Percentiles rank a stretch among this genome's conserved stretches.
These are phyloP conservation scores for Beauveria brongniartii DNA, from an alignment of 2,329 filamentous ascomycete species.

Conservation along the genomic window DNA sequence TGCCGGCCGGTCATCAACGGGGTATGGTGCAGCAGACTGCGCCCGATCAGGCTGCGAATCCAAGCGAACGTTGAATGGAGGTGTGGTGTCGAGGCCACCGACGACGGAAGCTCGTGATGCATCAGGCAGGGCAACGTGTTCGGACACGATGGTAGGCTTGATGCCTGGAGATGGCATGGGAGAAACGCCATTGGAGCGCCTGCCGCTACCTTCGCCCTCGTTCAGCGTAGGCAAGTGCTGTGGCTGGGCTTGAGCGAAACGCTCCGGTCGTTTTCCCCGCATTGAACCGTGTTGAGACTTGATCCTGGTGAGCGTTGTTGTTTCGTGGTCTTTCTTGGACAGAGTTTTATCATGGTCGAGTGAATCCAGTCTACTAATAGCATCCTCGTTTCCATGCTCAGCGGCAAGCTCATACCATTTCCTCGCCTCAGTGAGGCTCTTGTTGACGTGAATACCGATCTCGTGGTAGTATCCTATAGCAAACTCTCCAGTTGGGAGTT, in stretches of 20 bases:
- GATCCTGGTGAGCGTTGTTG: slow-evolving; percentile 80
- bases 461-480: slow-evolving; percentile 97
- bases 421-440: slow-evolving; percentile 72
- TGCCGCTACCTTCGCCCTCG: slow-evolving; percentile 28
- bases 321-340: slow-evolving; percentile 87
- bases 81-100: slow-evolving; percentile 29
- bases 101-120: slow-evolving; percentile 33
- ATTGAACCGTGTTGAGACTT: slow-evolving; percentile 71
- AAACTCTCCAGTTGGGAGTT: slow-evolving; percentile 86
- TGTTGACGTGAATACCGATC: slow-evolving; percentile 86
- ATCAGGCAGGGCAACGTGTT: slow-evolving; percentile 38
- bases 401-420: slow-evolving; percentile 88
- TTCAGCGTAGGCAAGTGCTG: slow-evolving; percentile 39
- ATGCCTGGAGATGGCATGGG: slow-evolving; percentile 35
- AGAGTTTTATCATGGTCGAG: slow-evolving; percentile 75
- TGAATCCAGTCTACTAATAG: slow-evolving; percentile 70
- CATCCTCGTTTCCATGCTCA: slow-evolving; percentile 87
- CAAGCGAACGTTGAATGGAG: slow-evolving; percentile 45
- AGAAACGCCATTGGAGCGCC: slow-evolving; percentile 23
- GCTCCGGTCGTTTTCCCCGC: slow-evolving; percentile 51
- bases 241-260: slow-evolving; percentile 42
- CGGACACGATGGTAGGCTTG: slow-evolving; percentile 30
- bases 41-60: slow-evolving; percentile 32
- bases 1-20: slow-evolving; percentile 55
- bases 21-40: slow-evolving; percentile 59